A percentile compares a stretch with the other conserved stretches of the same genome.
These are phyloP conservation scores for Tolypocladium amazonense DNA, from an alignment of 2,329 filamentous ascomycete genomes.

Conservation along the genomic window DNA sequence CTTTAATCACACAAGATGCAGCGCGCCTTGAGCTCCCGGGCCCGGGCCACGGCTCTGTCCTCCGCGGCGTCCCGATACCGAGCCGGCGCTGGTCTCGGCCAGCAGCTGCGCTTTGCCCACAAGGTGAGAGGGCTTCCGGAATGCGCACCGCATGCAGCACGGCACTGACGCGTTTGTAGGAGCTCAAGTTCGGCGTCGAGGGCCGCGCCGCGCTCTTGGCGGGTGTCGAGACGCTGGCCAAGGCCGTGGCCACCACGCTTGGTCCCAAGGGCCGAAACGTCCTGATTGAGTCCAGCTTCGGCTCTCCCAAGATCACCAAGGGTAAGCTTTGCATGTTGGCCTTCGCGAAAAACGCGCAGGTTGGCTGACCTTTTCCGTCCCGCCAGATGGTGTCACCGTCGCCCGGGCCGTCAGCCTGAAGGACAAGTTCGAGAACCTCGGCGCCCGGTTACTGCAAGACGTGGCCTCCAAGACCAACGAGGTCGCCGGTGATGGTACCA, in stretches of 20 bases:
- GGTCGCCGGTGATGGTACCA: slow-evolving; percentile 96
- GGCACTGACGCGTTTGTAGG: slow-evolving; percentile 37
- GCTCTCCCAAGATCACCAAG: slow-evolving; percentile 99
- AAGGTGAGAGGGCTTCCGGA: slow-evolving; percentile 52
- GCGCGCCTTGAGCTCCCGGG: slow-evolving; percentile 76
- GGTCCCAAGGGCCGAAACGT: slow-evolving; percentile 98
- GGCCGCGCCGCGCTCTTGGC: slow-evolving; percentile 77
- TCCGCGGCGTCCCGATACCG: slow-evolving; percentile 56
- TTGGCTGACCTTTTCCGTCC: neutral
- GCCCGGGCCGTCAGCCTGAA: slow-evolving; percentile 84
- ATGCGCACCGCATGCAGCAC: neutral
- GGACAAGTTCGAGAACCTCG: slow-evolving; percentile 99
- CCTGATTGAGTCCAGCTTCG: slow-evolving; percentile 95
- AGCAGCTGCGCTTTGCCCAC: slow-evolving; percentile 94
- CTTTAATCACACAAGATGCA: slow-evolving; percentile 64
- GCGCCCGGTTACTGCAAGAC: slow-evolving; percentile 91
- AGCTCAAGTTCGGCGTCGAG: slow-evolving; percentile 97
- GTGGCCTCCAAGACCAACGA: slow-evolving; percentile 99
- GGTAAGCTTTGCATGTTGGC: slow-evolving; percentile 42
- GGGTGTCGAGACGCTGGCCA: slow-evolving; percentile 94
- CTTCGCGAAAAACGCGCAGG: neutral
- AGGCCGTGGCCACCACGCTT: slow-evolving; percentile 89
- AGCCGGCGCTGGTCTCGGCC: slow-evolving; percentile 54
- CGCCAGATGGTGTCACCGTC: slow-evolving; percentile 73
- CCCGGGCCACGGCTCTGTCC: slow-evolving; percentile 70